A percentile compares a stretch with the other conserved stretches of the same genome.
Evolutionary conservation across 164 flowering plant genomes (phyloP).

Genomic region (Nymphaea colorata): DNA sequence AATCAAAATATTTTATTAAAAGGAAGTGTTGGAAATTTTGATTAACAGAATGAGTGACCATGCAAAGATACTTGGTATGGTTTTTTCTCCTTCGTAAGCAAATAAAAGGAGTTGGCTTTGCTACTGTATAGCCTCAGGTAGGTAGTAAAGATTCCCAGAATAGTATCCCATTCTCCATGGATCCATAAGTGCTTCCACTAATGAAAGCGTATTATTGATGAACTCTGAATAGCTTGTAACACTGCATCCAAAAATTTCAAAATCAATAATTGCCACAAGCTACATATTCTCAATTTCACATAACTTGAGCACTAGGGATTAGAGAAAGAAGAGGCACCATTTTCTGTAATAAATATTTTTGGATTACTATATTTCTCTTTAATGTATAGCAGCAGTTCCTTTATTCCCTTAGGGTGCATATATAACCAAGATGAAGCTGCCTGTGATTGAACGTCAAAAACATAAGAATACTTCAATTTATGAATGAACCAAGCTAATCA

Average conservation of each 20-base stretch:
- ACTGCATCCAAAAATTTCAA: no score
- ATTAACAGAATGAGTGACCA: no score
- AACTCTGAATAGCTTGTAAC: neutral
- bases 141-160: neutral
- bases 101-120: no score
- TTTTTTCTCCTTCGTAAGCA: no score
- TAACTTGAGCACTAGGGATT: no score
- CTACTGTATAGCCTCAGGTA: neutral
- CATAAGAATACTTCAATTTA: no score
- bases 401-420: slow-evolving; percentile 19
- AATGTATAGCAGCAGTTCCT: slow-evolving; percentile 10
- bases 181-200: neutral
- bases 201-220: neutral
- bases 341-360: slow-evolving; percentile 14
- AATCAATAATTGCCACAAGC: neutral
- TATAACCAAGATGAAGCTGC: slow-evolving; percentile 13
- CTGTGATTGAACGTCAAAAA: neutral
- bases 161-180: neutral
- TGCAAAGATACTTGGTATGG: no score
- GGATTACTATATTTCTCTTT: slow-evolving; percentile 12
- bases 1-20: no score
- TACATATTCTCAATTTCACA: no score
- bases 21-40: no score
- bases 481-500: no score
- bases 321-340: slow-evolving; percentile 7